These are phyloP conservation scores for Starmerella bombicola DNA, from an alignment of 805 yeast species.

Conservation along the genomic window DNA sequence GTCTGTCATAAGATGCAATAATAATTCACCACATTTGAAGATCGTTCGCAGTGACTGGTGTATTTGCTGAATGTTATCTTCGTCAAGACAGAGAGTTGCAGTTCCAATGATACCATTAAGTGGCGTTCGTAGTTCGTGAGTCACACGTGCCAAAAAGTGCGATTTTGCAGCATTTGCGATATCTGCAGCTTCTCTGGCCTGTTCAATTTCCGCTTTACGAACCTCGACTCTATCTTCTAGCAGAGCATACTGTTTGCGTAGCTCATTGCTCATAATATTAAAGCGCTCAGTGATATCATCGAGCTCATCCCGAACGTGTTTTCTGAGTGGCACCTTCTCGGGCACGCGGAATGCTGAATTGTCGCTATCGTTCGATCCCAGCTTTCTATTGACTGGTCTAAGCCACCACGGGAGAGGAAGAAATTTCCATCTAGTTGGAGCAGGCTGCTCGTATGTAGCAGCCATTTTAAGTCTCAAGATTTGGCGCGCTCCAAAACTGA, in stretches of 20 bases:
- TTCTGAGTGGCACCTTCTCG: constrained; percentile 18
- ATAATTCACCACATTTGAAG: constrained; percentile 79
- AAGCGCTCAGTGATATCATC: constrained; percentile 82
- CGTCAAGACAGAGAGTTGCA: constrained; percentile 90
- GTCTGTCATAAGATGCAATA: constrained; percentile 82
- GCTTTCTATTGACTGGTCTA: constrained; percentile 8
- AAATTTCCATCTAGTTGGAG: constrained; percentile 14
- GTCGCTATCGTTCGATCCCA: background rate
- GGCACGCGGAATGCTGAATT: constrained; percentile 19
- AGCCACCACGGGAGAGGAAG: constrained; percentile 19
- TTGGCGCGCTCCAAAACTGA: constrained; percentile 22
- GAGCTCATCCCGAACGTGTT: constrained; percentile 50
- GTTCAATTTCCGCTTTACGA: constrained; percentile 76
- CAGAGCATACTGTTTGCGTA: constrained; percentile 70
- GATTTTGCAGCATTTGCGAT: constrained; percentile 95
- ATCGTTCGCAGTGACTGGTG: constrained; percentile 69
- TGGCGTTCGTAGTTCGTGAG: constrained; percentile 91
- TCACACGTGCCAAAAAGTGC: constrained; percentile 79
- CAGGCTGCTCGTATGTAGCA: constrained; percentile 21
- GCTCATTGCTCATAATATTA: constrained; percentile 85
- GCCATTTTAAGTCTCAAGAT: constrained; percentile 22
- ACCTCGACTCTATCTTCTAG: constrained; percentile 78
- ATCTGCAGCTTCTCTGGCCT: constrained; percentile 69
- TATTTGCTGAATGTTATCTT: constrained; percentile 45
- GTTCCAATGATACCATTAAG: constrained; percentile 92